These are phyloP conservation scores for Entoloma clypeatum DNA, from an alignment of 1,284 basidiomycete species.

Conservation along the genomic window DNA sequence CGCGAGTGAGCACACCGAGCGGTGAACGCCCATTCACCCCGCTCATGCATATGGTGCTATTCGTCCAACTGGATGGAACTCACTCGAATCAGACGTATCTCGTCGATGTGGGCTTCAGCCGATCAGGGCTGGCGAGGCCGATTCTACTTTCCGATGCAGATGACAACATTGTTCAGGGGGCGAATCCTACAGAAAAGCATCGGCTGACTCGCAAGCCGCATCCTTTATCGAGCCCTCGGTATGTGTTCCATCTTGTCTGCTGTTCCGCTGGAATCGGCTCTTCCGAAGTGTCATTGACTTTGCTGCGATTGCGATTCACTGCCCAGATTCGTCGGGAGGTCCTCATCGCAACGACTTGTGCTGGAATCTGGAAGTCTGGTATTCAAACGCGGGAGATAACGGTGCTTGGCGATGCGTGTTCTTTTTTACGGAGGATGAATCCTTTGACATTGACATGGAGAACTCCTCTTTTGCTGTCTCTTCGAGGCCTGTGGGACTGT, in stretches of 20 bases:
- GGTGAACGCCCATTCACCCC: conserved; percentile 18
- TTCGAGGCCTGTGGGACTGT: conserved; percentile 21
- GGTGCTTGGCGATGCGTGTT: conserved; percentile 29
- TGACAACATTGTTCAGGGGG: conserved; percentile 25
- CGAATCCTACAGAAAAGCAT: conserved; percentile 28
- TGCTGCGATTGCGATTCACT: not conserved
- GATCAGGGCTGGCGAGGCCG: conserved; percentile 28
- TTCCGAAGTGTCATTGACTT: conserved; percentile 20
- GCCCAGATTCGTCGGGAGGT: conserved; percentile 10
- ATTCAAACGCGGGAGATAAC: conserved; percentile 17
- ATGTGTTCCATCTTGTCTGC: conserved; percentile 5
- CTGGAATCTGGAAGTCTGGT: conserved; percentile 31
- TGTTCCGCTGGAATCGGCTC: too few relatives aligned
- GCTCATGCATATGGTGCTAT: conserved; percentile 32
- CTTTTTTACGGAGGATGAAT: conserved; percentile 36
- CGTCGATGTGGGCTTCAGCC: conserved; percentile 36
- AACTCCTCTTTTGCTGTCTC: conserved; percentile 30
- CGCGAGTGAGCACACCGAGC: conserved; percentile 26
- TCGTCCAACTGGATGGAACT: conserved; percentile 34
- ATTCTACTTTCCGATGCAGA: conserved; percentile 32
- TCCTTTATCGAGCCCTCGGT: conserved; percentile 12
- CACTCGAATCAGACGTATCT: conserved; percentile 35
- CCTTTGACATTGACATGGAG: conserved; percentile 27
- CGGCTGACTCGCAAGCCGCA: conserved; percentile 21
- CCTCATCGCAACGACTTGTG: conserved; percentile 18